Evolutionary conservation across 2,329 filamentous ascomycete species (phyloP), one percentile per base, ranked within the genome.

Genomic region (Colletotrichum sojae): DNA sequence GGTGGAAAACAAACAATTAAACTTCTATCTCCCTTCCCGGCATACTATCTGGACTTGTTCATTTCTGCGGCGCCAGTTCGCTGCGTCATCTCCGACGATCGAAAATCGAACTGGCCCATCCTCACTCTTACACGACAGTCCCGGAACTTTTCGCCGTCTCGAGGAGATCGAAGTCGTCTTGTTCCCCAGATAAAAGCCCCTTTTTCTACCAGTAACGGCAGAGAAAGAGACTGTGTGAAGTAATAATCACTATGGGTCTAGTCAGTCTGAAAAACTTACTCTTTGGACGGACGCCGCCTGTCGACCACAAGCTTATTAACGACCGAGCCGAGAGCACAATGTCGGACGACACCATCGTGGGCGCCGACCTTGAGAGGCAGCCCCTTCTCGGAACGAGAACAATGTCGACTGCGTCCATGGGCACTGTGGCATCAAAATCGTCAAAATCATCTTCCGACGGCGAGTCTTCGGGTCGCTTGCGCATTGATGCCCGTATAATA

Each of bases 401-500:
- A 16, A 46, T 52, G 20, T 67, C 63, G 27, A 59, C 55, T 22
- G 45, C 55, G n/a, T 60, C 60, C 9, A 67, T 69, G 56, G 45
- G 36, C 4, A 69, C 62, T 13, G 36, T 61, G 36, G 56, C 43
- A 12, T 69, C 67, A 4, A 60, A 31, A 3, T 60, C 62, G 13
- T 55, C 66, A 10, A 69, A 54, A 6, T 22, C 56, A 13, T 66
- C 63, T 16, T 40, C 61, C 15, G 55, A 69, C 25, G 53, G 59
- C 52, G 58, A 67, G 15, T 49, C 61, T 10, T 58, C 66, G 4
- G 43, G 55, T 22, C 43, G 66, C 25, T 71, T 72, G 63, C 69
- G 67, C 36, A 56, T 73, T 59, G 70, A 73, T 36, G 71, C 72
- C 18, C 72, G 72, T 40, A 52, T 73, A 36, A 73, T 73, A 43